Evolutionary conservation across 306 rosid species (phyloP).

Genomic region (Prunus mume): DNA sequence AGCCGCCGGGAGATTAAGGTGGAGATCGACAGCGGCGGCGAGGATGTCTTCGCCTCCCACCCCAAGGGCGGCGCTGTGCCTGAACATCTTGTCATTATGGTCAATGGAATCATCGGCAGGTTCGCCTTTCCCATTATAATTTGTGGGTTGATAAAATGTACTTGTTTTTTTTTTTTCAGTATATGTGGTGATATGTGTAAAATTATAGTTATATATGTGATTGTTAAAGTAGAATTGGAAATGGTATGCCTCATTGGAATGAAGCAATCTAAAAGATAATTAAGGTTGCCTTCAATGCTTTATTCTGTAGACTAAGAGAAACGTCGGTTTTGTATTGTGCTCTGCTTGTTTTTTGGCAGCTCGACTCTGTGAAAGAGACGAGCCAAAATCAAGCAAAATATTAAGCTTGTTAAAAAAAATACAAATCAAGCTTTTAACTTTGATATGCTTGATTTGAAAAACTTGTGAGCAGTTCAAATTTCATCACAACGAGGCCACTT

Average conservation of each 20-base stretch:
- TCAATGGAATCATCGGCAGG: constrained; percentile 88
- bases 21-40: constrained; percentile 41
- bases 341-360: neutral
- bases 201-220: neutral
- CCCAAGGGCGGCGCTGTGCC: constrained; percentile 31
- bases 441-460: neutral
- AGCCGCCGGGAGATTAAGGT: constrained; percentile 24
- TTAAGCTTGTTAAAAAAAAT: neutral
- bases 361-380: neutral
- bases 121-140: constrained; percentile 4
- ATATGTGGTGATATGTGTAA: neutral
- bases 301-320: neutral
- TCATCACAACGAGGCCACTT: neutral
- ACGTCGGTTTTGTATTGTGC: neutral
- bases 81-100: constrained; percentile 78
- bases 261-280: neutral
- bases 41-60: constrained; percentile 31
- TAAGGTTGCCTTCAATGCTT: neutral
- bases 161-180: neutral
- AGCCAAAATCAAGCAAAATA: neutral
- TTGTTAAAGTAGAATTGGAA: too few species aligned
- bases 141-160: neutral
- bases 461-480: neutral
- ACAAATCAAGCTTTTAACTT: neutral
- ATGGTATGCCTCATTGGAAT: neutral